Evolutionary conservation across 1,284 basidiomycete genomes (phyloP).

Genomic region (Austroboletus novae-zelandiae): DNA sequence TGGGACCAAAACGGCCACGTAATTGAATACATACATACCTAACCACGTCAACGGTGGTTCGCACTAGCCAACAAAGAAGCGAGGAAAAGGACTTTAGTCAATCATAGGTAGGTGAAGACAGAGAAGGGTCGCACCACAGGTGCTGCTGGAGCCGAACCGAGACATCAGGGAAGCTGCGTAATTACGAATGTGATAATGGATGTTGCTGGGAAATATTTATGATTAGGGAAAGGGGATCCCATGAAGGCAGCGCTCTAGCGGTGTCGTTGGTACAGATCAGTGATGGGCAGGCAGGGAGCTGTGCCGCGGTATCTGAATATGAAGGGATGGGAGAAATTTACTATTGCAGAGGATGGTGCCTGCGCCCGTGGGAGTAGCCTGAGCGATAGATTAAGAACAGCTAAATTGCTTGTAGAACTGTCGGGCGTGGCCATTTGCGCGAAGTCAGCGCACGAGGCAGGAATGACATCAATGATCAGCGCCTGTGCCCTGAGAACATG

Average conservation of each 20-base stretch:
- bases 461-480: constrained; percentile 14
- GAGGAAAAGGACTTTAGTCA: too few species aligned
- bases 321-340: neutral
- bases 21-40: constrained; percentile 24
- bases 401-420: neutral
- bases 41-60: constrained; percentile 18
- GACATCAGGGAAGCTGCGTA: neutral
- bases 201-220: constrained; percentile 11
- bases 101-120: too few species aligned
- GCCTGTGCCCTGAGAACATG: constrained; percentile 11
- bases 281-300: neutral
- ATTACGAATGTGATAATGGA: neutral
- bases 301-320: neutral
- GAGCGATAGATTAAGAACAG: neutral
- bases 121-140: neutral
- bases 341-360: neutral
- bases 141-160: neutral
- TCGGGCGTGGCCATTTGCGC: neutral
- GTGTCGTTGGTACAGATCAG: neutral
- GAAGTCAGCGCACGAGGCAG: neutral
- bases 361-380: neutral
- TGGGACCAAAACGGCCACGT: constrained; percentile 31
- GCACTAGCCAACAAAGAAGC: too few species aligned
- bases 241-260: neutral
- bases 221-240: neutral